Evolutionary conservation across 2,329 filamentous ascomycete species (phyloP), one percentile per base, ranked within the genome.

Genomic region (Verticillium longisporum): DNA sequence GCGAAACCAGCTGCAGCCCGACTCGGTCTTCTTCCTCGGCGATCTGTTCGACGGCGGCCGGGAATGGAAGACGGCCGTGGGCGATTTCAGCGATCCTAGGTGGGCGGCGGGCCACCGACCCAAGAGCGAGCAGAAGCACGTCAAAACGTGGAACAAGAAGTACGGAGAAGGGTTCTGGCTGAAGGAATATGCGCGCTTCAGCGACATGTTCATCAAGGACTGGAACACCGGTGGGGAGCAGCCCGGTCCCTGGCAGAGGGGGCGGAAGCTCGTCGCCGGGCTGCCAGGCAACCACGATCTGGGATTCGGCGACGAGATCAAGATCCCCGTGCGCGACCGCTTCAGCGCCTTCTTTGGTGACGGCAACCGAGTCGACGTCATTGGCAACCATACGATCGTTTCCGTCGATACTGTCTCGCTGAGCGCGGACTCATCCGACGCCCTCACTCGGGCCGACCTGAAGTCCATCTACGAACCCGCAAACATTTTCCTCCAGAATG

Each of bases 301-400:
- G 50, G 95, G 95, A 0, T 97, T 98, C 70, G 94, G 91, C 3
- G 87, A 87, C 26, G 90, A 93, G 55, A 88, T 99, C 56, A 91
- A 97, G 71, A 72, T 88, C 9, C 81, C 89, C 0, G 91, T 97
- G 37, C 85, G 93, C 58, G 82, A 95, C 68, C 83, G 95, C 15
- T 99, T 98, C 73, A 85, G 89, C 69, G 86, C 88, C 3, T 97
- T 88, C 71, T 98, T 99, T 75, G 95, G 95, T 4, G 88, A 95
- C 60, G 85, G 88, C n/a, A 98, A 97, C 73, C 83, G 91, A 7
- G 87, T 99, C 21, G 92, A 98, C 72, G 83, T 98, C 5, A 83
- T 98, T 59, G 95, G 91, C 13, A 99, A 99, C 70, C 95, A 99
- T 72, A 96, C 92, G 0, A 92, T 99, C 71, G 91, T 99, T 21